phyloP scores from a whole-genome alignment of 2,329 filamentous ascomycete genomes.

The Ophidiomyces ophidiicola region DNA sequence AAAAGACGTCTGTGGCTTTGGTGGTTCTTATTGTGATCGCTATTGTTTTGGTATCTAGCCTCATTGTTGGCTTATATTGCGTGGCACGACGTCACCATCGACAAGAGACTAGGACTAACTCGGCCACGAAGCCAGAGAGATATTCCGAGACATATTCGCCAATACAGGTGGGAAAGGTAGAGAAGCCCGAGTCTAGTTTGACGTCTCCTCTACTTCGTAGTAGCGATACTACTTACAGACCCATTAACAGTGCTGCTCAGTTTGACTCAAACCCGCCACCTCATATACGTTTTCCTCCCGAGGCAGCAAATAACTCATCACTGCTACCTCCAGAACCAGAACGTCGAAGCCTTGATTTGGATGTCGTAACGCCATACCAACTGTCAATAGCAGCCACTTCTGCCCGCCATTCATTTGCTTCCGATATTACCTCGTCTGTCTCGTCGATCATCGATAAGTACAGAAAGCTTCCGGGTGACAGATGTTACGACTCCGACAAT shows the following conservation, averaged over 20 bases:
- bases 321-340: neutral
- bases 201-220: neutral
- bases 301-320: neutral
- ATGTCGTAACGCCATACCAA: conserved; percentile 5
- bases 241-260: neutral
- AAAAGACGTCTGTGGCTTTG: neutral
- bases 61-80: conserved; percentile 1
- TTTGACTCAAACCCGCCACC: neutral
- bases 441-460: conserved; percentile 9
- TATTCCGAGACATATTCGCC: neutral
- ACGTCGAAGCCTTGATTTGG: conserved; percentile 1
- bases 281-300: neutral
- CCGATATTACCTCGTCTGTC: conserved; percentile 2
- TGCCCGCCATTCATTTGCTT: neutral
- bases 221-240: neutral
- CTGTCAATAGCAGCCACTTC: neutral
- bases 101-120: neutral
- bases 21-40: neutral
- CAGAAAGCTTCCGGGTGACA: neutral
- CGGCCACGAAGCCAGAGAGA: neutral
- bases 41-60: neutral
- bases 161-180: too few species aligned
- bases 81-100: neutral
- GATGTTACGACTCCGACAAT: neutral
- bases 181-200: too few species aligned